Base-by-base conservation (phyloP, 2,329 filamentous ascomycete genomes). In the Fusarium burgessii region DNA sequence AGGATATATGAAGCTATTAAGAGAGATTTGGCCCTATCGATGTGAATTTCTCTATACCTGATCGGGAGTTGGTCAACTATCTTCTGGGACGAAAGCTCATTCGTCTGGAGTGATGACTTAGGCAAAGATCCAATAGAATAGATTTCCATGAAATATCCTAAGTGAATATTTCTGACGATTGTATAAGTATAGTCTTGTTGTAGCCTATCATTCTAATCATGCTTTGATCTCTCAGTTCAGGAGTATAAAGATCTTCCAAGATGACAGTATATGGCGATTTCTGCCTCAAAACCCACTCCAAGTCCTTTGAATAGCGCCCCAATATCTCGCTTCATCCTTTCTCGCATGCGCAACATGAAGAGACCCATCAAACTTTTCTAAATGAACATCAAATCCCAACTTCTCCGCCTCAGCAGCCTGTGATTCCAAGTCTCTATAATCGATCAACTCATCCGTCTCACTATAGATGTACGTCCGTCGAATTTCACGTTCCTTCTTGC, bases 391-490 rank as follows among this genome's bases (percentile, higher is more conserved):
- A 2, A 46, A 71, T 0, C 68, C 58, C 6, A 43, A 1, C 8
- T 36, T 46, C 41, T 18, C 52, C 3, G 67, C 62, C 6, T 63
- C 20, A 17, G 35, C 7, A 12, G 62, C 66, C 5, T 62, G 62
- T 0, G 11, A n/a, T 23, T 70, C 56, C 0, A 70, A 11, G 5
- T 61, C 47, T 13, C 11, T 17, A 35, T 52, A 27, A 2, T 35
- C 8, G 2, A 71, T 25, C 7, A 71, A 18, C 14, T 49, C 38
- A 14, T 70, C 66, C 1, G 10, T 49, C 9, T 62, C 47, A 11
- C 67, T 70, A n/a, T 70, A 70, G 4, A 70, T 62, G 8, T 67
- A 70, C 0, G 62, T 54, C 2, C 66, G 62, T 3, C 66, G 66
- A 27, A 58, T n/a, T 18, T 70, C 67, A 2, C 58, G 29, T 12